Evolutionary conservation across 108 stramenopile species (phyloP), one percentile per base, ranked within the genome.

Genomic region (Bacterosira constricta): DNA sequence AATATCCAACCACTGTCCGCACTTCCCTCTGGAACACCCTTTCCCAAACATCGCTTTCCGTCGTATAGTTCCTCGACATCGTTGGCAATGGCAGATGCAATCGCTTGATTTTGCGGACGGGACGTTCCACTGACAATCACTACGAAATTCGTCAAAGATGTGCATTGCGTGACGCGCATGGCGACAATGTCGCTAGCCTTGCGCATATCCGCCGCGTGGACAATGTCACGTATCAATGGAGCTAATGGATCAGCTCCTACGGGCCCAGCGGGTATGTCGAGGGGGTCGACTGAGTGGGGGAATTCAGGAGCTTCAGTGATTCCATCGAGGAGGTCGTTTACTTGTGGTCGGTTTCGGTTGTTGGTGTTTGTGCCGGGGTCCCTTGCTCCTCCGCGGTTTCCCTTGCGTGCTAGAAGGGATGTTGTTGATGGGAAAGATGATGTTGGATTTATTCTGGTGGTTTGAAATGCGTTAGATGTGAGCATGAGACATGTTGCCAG

Each of bases 21-120:
- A 38, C 67, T 79, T 18, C 96, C 96, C 80, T 96, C 87, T 13
- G 93, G 88, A 18, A 89, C 87, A 34, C 93, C 93, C 41, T 75
- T 87, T 15, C 85, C 82, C 47, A 75, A 66, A 52, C 75, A 77
- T 12, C 75, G 38, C 44, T 57, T 63, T 10, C 87, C 84, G 27
- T 84, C 79, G 31, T 49, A 37, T 15, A 71, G 23, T 56, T 93
- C 92, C 54, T 63, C 52, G 20, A 97, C 91, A 62, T 92, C 93
- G 0, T 90, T 75, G 37, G 66, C 74, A 49, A 97, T 87, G 56
- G 88, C 84, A 27, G 77, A 83, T 26, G 90, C 92, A 84, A 97
- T 97, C 54, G 97, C 97, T 79, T 92, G 90, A 76, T 96, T 97
- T 60, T 97, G 97, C 3, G 97, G 97, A 37, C 95, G 74, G 45